phyloP scores from a whole-genome alignment of 176 grass and related monocot genomes.

The Aegilops tauschii region DNA sequence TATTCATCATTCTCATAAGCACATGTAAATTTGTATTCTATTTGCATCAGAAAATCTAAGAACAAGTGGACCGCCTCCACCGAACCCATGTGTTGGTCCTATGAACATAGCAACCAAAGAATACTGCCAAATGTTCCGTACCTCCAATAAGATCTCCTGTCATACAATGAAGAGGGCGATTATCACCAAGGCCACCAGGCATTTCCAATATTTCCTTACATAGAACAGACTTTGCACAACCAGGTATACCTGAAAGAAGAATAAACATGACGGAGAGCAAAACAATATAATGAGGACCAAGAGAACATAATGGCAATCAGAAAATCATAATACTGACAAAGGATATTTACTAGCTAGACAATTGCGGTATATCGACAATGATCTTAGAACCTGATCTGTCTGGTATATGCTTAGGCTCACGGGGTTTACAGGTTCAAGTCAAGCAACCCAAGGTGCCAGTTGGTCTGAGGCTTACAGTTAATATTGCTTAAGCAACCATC shows the following conservation, averaged over 20 bases:
- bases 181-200: slow-evolving; percentile 74
- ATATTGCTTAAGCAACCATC: not conserved
- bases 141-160: slow-evolving; percentile 92
- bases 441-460: not conserved
- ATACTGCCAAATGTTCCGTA: slow-evolving; percentile 30
- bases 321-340: not conserved
- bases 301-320: not conserved
- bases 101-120: not conserved
- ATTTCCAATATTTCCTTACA: slow-evolving; percentile 81
- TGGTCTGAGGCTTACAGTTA: not conserved
- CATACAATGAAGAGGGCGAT: slow-evolving; percentile 78
- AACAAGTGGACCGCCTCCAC: not conserved
- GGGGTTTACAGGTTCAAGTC: not conserved
- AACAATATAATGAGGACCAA: not conserved
- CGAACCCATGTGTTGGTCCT: not conserved
- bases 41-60: not conserved
- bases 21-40: not conserved
- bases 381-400: too few relatives aligned
- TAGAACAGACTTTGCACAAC: slow-evolving; percentile 89
- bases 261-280: slow-evolving; percentile 7
- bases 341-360: too few relatives aligned
- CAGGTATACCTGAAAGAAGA: slow-evolving; percentile 77
- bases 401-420: not conserved
- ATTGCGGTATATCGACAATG: too few relatives aligned
- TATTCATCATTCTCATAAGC: not conserved